Conservation (phyloP, 768 basidiomycete species). For the Kwoniella newhampshirensis region DNA sequence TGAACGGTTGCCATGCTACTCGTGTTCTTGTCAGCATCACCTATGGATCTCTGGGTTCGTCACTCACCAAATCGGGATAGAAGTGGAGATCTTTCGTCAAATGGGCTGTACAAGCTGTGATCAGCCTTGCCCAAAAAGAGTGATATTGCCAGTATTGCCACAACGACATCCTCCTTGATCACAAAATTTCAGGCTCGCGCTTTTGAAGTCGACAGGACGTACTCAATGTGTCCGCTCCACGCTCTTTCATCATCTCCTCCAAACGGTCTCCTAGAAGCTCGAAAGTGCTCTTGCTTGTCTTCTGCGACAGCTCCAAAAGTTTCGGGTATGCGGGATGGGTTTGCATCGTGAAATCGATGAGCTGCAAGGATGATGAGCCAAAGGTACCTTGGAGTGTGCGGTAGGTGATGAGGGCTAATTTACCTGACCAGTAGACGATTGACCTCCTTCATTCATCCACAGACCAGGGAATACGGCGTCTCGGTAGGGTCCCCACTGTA, state of each 20-base stretch:
- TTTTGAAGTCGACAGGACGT: conserved; percentile 13
- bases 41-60: neutral
- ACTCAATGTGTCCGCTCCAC: conserved; percentile 63
- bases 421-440: conserved; percentile 95
- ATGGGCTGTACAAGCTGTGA: conserved; percentile 58
- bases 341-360: conserved; percentile 91
- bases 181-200: neutral
- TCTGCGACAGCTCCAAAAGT: conserved; percentile 65
- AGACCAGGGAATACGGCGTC: conserved; percentile 87
- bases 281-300: conserved; percentile 56
- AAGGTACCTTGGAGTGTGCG: neutral
- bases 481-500: conserved; percentile 56
- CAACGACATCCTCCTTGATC: no score
- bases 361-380: conserved; percentile 54
- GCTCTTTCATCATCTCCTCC: conserved; percentile 64
- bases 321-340: conserved; percentile 82
- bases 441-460: conserved; percentile 99
- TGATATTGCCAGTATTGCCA: no score
- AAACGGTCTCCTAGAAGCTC: conserved; percentile 69
- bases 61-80: conserved; percentile 76
- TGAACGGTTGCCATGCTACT: conserved; percentile 66
- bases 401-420: conserved; percentile 11
- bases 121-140: neutral
- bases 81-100: conserved; percentile 86
- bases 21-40: neutral